Evolutionary conservation across 306 rosid species (phyloP), one percentile per base, ranked within the genome.

Genomic region (Ceratonia siliqua): DNA sequence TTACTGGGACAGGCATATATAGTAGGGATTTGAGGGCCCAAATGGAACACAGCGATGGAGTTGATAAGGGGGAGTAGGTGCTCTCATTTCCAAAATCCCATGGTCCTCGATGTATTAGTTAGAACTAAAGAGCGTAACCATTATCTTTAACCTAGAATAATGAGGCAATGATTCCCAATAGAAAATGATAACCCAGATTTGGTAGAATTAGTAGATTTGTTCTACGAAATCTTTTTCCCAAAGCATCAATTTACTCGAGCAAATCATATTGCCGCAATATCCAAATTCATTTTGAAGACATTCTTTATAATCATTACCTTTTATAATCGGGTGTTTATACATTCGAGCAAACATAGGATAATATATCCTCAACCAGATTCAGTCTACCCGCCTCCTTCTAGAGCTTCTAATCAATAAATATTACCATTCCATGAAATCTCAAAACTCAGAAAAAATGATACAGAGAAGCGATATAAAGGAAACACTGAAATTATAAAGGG

Each of bases 41-140:
- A 5, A 7, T 33, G 32, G 64, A 57, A 53, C 38, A 10, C 12
- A 10, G 25, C 62, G 69, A 62, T 85, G 87, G 87, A 85, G 87
- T 82, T 56, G 92, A 83, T 79, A 68, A 70, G 6, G 41, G 12
- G 89, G 87, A 86, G 86, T 50, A 58, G 91, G 83, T 89, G 53
- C 24, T 65, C 27, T 62, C 73, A 48, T 5, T 77, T 76, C 50
- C 21, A 45, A 59, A 64, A 24, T 13, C 59, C 49, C 56, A 27
- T 22, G 25, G 7, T 35, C 25, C 28, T n/a, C 9, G 30, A 62
- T 78, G 88, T 57, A 54, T 63, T 79, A 30, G 91, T 84, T 87
- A 41, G 41, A 68, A 35, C 78, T 50, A 57, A 52, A 68, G 74
- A 11, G 58, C 46, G 7, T 17, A 61, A 35, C 67, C 65, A 58